These are phyloP conservation scores for Clonostachys solani DNA, from an alignment of 2,329 filamentous ascomycete species.

Conservation along the genomic window DNA sequence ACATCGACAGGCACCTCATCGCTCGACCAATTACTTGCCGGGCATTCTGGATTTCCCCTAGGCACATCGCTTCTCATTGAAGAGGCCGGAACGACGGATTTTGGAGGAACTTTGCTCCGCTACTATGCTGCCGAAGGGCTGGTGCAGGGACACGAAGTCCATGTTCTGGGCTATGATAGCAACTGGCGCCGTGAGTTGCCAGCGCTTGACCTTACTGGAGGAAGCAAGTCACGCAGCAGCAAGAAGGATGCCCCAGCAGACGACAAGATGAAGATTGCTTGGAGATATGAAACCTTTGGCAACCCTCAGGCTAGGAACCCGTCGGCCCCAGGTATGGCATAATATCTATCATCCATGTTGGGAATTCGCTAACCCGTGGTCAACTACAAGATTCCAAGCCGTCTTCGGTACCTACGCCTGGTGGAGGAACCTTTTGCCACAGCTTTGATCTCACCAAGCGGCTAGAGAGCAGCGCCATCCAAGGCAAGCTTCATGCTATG, in stretches of 20 bases:
- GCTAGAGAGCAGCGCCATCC: conserved; percentile 43
- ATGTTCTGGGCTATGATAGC: conserved; percentile 77
- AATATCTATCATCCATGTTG: background rate
- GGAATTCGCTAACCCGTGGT: background rate
- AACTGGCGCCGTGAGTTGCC: conserved; percentile 82
- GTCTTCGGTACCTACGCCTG: background rate
- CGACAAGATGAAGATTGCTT: conserved; percentile 98
- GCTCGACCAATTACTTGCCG: conserved; percentile 78
- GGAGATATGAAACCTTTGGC: conserved; percentile 87
- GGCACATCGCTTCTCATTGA: conserved; percentile 79
- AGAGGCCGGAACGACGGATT: conserved; percentile 92
- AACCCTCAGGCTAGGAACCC: conserved; percentile 63
- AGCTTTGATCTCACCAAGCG: conserved; percentile 68
- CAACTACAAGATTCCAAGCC: background rate
- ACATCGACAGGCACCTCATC: conserved; percentile 90
- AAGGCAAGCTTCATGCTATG: conserved; percentile 45
- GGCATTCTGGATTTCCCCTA: conserved; percentile 79
- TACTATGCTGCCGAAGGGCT: conserved; percentile 94
- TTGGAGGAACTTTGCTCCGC: conserved; percentile 75
- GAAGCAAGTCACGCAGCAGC: conserved; percentile 28
- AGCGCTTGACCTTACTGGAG: conserved; percentile 47
- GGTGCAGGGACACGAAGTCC: conserved; percentile 83
- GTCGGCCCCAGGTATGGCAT: conserved; percentile 57
- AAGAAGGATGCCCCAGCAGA: conserved; percentile 34
- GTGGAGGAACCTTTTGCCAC: conserved; percentile 57